phyloP scores from a whole-genome alignment of 73 alveolate genomes.

The Paramecium bursaria region DNA sequence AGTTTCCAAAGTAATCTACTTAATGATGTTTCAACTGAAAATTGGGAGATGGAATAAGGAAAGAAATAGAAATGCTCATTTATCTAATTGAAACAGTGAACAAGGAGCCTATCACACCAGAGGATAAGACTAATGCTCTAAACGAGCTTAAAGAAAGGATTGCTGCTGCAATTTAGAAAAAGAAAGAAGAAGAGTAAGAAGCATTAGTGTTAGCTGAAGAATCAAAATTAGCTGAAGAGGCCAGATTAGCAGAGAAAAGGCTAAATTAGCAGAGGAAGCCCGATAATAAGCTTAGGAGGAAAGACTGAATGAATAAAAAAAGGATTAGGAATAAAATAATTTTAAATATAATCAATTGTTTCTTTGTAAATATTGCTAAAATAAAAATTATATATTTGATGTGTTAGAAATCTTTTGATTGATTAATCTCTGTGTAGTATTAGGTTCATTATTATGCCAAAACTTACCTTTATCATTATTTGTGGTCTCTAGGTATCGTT shows the following conservation, averaged over 20 bases:
- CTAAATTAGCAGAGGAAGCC: neutral
- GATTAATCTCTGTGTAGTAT: too few relatives aligned
- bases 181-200: slow-evolving; percentile 46
- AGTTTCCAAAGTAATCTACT: slow-evolving; percentile 5
- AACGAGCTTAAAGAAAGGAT: slow-evolving; percentile 14
- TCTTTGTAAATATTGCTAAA: neutral
- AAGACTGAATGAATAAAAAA: neutral
- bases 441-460: too few relatives aligned
- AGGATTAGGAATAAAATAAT: neutral
- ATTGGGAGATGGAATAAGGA: neutral
- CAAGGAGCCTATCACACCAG: slow-evolving; percentile 5
- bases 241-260: neutral
- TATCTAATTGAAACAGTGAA: neutral
- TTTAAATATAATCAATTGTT: neutral
- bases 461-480: too few relatives aligned
- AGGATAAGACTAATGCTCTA: slow-evolving; percentile 22
- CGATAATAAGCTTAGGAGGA: neutral
- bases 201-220: neutral
- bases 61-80: slow-evolving; percentile 4
- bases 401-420: too few relatives aligned
- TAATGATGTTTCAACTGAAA: slow-evolving; percentile 11
- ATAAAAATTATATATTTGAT: too few relatives aligned
- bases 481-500: too few relatives aligned
- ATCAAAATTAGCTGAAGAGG: neutral
- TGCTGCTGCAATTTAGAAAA: neutral